A percentile compares a stretch with the other conserved stretches of the same genome.
phyloP scores from a whole-genome alignment of 352 stramenopile species.

The Elongisporangium prolatum region DNA sequence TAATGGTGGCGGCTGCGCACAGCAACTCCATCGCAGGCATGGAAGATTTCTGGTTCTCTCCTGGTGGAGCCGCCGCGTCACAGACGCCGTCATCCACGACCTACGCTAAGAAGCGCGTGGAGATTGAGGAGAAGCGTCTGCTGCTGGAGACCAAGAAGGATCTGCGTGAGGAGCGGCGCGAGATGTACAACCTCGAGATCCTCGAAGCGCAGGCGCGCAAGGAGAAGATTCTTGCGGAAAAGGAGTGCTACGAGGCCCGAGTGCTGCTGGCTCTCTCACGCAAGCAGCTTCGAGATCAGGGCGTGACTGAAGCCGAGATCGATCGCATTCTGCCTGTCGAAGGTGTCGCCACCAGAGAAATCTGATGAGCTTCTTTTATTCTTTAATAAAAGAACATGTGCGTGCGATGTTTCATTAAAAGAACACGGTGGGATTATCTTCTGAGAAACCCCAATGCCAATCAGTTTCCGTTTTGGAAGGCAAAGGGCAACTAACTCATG shows the following conservation, averaged over 20 bases:
- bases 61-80: no score
- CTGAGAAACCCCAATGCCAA: not conserved
- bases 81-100: not conserved
- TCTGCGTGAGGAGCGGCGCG: slow-evolving; percentile 32
- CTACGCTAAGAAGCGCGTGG: slow-evolving; percentile 32
- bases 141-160: slow-evolving; percentile 40
- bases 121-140: slow-evolving; percentile 59
- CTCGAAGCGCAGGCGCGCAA: slow-evolving; percentile 35
- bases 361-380: no score
- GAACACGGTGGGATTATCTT: not conserved
- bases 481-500: no score
- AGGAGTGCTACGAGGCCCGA: slow-evolving; percentile 35
- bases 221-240: slow-evolving; percentile 31
- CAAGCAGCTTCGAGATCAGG: slow-evolving; percentile 49
- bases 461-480: not conserved
- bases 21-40: no score
- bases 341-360: not conserved
- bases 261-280: slow-evolving; percentile 45
- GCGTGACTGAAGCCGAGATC: slow-evolving; percentile 45
- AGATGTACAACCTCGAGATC: slow-evolving; percentile 38
- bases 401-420: not conserved
- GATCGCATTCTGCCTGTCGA: slow-evolving; percentile 40
- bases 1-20: no score
- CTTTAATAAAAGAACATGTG: no score
- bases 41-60: no score